phyloP scores from a whole-genome alignment of 2,329 filamentous ascomycete species.

The Stachybotrys chartarum region DNA sequence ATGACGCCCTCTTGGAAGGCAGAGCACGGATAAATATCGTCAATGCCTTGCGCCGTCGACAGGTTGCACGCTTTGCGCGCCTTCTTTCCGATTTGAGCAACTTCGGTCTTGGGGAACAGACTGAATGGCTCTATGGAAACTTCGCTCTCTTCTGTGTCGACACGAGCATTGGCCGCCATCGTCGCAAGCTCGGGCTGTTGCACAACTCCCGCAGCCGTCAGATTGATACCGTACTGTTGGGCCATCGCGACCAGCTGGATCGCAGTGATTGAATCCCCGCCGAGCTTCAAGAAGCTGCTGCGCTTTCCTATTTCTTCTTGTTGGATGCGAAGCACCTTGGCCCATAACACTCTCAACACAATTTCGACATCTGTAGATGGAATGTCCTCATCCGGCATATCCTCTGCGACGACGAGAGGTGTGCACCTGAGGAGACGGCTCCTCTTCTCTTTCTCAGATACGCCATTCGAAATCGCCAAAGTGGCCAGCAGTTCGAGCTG shows the following conservation, averaged over 20 bases:
- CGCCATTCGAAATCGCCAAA: background rate
- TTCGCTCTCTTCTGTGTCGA: background rate
- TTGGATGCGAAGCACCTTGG: background rate
- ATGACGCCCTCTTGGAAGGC: conserved; percentile 1
- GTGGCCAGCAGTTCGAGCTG: background rate
- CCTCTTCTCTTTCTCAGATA: background rate
- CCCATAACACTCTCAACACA: conserved; percentile 3
- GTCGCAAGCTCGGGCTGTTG: conserved; percentile 4
- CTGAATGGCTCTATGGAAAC: background rate
- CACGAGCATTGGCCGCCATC: background rate
- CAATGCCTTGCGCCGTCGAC: background rate
- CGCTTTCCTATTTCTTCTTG: conserved; percentile 18
- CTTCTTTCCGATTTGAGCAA: background rate
- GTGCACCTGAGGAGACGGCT: background rate
- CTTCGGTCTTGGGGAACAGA: background rate
- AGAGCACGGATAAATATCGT: conserved; percentile 2
- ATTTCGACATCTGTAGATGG: conserved; percentile 1
- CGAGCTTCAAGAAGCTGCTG: conserved; percentile 17
- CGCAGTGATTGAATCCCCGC: conserved; percentile 18
- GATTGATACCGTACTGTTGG: conserved; percentile 1
- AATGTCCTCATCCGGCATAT: background rate
- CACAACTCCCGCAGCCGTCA: conserved; percentile 9
- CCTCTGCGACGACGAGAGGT: background rate
- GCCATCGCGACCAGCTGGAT: conserved; percentile 9
- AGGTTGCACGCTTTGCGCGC: background rate